Conservation (phyloP, 2,329 filamentous ascomycete species). For the Cytospora schulzeri region DNA sequence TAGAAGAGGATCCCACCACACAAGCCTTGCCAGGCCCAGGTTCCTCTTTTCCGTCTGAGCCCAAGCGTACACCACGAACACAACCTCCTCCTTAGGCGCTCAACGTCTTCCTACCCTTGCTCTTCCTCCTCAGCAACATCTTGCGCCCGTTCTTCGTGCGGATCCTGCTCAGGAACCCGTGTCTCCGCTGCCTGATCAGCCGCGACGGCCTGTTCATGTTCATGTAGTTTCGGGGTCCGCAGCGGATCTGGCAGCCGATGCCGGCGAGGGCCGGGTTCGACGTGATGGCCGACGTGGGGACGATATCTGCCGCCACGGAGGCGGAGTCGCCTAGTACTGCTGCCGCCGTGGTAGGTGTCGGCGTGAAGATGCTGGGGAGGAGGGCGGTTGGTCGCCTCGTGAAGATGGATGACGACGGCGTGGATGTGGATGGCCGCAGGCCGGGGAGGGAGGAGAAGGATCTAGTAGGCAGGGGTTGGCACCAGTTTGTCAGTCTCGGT, state of each 20-base stretch:
- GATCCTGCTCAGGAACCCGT: slow-evolving; percentile 57
- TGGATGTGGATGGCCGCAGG: slow-evolving; percentile 50
- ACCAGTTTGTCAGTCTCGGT: background rate
- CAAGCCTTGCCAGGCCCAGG: background rate
- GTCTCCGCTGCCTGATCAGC: slow-evolving; percentile 60
- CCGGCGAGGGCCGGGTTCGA: slow-evolving; percentile 54
- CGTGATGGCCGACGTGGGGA: slow-evolving; percentile 50
- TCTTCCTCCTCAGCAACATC: slow-evolving; percentile 53
- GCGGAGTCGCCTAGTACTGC: slow-evolving; percentile 23
- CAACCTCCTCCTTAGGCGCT: slow-evolving; percentile 34
- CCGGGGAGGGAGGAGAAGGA: slow-evolving; percentile 48
- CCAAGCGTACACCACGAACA: background rate
- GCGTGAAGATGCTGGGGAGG: slow-evolving; percentile 34
- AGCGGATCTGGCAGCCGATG: slow-evolving; percentile 52
- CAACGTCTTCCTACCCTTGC: slow-evolving; percentile 55
- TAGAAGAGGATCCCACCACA: background rate
- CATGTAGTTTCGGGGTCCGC: slow-evolving; percentile 53
- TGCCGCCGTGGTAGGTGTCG: slow-evolving; percentile 30
- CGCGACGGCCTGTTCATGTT: slow-evolving; percentile 58
- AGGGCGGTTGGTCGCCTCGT: slow-evolving; percentile 30
- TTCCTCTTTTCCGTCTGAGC: background rate
- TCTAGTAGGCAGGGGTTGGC: slow-evolving; percentile 26
- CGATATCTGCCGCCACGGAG: slow-evolving; percentile 41
- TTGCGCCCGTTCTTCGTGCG: slow-evolving; percentile 54
- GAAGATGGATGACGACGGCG: slow-evolving; percentile 35